These are phyloP conservation scores for Ceratobasidium sp. DNA, from an alignment of 1,284 basidiomycete species.

Conservation along the genomic window DNA sequence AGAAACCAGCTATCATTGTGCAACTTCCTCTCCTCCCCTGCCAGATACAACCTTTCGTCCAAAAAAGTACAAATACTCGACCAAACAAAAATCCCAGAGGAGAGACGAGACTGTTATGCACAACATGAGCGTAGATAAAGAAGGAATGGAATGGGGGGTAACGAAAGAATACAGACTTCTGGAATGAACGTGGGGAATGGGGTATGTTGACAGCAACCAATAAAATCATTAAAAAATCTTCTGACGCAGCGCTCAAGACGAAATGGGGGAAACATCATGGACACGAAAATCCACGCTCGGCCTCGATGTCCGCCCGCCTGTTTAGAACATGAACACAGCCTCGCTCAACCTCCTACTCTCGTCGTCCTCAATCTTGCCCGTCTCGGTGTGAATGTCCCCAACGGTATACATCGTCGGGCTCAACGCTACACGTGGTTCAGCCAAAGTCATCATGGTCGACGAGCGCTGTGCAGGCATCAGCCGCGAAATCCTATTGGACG, in stretches of 20 bases:
- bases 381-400: slow-evolving; percentile 68
- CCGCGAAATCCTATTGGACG: slow-evolving; percentile 30
- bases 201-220: slow-evolving; percentile 15
- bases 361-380: slow-evolving; percentile 71
- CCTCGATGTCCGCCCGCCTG: background rate
- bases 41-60: slow-evolving; percentile 20
- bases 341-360: slow-evolving; percentile 77
- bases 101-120: slow-evolving; percentile 9
- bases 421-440: slow-evolving; percentile 57
- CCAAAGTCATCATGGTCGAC: slow-evolving; percentile 25
- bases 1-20: background rate
- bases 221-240: slow-evolving; percentile 19
- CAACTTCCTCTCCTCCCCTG: background rate
- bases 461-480: slow-evolving; percentile 28
- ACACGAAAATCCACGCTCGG: background rate
- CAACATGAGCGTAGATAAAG: background rate
- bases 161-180: slow-evolving; percentile 13
- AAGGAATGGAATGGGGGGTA: background rate
- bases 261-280: background rate
- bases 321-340: slow-evolving; percentile 73
- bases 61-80: slow-evolving; percentile 23
- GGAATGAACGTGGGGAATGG: slow-evolving; percentile 6
- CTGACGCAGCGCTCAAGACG: background rate
- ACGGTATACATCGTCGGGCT: slow-evolving; percentile 70
- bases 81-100: background rate